Base-by-base conservation (phyloP, 345 rosid genomes). In the Aegle marmelos region DNA sequence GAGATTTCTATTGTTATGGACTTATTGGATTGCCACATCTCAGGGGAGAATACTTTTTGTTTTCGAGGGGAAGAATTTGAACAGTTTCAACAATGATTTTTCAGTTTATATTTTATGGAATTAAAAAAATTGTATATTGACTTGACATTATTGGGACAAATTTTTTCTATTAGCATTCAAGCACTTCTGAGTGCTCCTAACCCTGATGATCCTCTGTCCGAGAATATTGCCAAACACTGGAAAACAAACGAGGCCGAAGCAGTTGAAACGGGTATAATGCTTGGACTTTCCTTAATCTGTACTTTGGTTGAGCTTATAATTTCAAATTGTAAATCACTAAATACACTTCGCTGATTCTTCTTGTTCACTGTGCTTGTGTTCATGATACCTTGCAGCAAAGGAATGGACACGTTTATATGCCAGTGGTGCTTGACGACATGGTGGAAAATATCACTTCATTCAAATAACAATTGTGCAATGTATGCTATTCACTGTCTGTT, bases 221-320 rank as follows among this genome's bases (percentile, higher is more conserved):
- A 96, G 91, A 96, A 92, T 87, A 92, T 94, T 67, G 98, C 99
- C 28, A 96, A 96, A 93, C 99, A 96, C 73, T 94, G 99, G 99
- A 96, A 96, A 86, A 85, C 94, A 11, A 91, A 96, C 59, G 99
- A 96, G 84, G 94, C 82, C 9, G 99, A 96, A 86, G 99, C 99
- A 53, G 98, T 96, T 61, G 99, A 94, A 88, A 96, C 99, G 69
- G 99, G 99, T 94, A 45, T 45, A 81, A 75, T 53, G 17, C 63
- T 45, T 8, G 7, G 73, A 22, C 59, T 48, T 54, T 33, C 22
- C 36, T 31, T n/a, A 7, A 13, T 25, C 16, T 3, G 17, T 24
- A 59, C 27, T 57, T 19, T 28, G 36, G 28, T 57, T 72, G 1
- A 2, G 21, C 9, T 9, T 7, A 10, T 34, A 17, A n/a, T 72